phyloP scores from a whole-genome alignment of 768 basidiomycete genomes.

The Phaffia tasmanica region DNA sequence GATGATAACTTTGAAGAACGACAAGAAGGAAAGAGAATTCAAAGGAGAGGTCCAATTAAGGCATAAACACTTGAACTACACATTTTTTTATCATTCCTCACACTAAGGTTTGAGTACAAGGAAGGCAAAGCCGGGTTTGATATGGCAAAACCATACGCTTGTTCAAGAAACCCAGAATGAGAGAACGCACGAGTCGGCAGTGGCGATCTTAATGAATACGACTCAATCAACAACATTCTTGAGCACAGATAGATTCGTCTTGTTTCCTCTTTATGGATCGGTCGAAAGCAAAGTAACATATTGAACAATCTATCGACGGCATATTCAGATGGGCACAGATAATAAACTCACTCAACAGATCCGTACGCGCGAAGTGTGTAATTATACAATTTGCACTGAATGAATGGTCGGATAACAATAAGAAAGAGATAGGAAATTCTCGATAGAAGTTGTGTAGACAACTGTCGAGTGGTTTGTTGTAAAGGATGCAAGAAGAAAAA shows the following conservation, averaged over 20 bases:
- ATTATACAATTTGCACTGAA: slow-evolving; percentile 4
- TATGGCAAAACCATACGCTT: too few species aligned
- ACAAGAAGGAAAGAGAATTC: slow-evolving; percentile 57
- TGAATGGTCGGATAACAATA: slow-evolving; percentile 8
- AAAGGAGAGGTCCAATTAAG: neutral
- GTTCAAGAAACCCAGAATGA: too few species aligned
- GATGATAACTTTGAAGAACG: neutral
- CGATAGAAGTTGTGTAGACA: neutral
- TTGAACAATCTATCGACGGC: neutral
- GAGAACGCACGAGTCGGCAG: slow-evolving; percentile 7
- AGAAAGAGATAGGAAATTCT: slow-evolving; percentile 9
- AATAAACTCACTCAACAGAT: slow-evolving; percentile 14
- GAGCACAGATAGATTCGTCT: slow-evolving; percentile 13
- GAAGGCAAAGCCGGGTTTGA: too few species aligned
- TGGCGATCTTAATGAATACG: slow-evolving; percentile 12
- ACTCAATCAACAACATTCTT: slow-evolving; percentile 13
- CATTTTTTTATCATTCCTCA: slow-evolving; percentile 19
- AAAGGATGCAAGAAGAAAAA: neutral
- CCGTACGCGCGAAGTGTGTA: slow-evolving; percentile 12
- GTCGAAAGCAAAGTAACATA: neutral
- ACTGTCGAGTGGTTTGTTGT: slow-evolving; percentile 7
- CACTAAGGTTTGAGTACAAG: neutral
- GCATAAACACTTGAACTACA: slow-evolving; percentile 10
- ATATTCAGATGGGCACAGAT: neutral
- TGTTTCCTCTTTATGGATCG: slow-evolving; percentile 2